Evolutionary conservation across 179 eudicot genomes (phyloP), one percentile per base, ranked within the genome.

Genomic region (Silene noctiflora): DNA sequence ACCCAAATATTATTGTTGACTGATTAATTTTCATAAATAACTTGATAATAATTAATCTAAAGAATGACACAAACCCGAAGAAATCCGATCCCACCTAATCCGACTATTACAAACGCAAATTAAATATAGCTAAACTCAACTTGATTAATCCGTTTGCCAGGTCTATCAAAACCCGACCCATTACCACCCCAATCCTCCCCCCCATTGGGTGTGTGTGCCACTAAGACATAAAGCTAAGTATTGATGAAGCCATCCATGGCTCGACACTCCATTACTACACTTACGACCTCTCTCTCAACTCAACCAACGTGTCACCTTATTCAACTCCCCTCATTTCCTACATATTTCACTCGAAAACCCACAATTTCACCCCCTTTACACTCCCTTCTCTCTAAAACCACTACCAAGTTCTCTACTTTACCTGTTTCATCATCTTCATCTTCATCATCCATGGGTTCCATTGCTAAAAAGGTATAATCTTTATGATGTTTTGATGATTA

Each of bases 391-490:
- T 60, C 63, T 53, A 67, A 22, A 21, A 67, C 78, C 51, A 14
- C 80, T 29, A 24, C 44, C 51, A 79, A 62, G 22, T 64, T 80
- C 73, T 77, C 74, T 77, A 81, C 21, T 66, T 33, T 74, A 68
- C 78, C 76, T 73, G 46, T 80, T 74, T 75, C 74, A 65, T 20
- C 82, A 53, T 73, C 75, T 22, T 46, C 77, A 35, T 53, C 75
- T 27, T 83, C 88, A 67, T 83, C 89, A 62, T 64, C 76, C 51
- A 94, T 94, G 98, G 93, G 89, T 56, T 80, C 92, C 72, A 79
- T 86, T 68, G 74, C 91, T 82, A 83, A 84, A 75, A 89, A 85
- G 93, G 97, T 91, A n/a, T 2, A 1, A 11, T 69, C 51, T 77
- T 74, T 14, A 1, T 0, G 29, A 44, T 24, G 1, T 7, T n/a